Percentiles rank a stretch among this genome's conserved stretches.
Evolutionary conservation across 352 stramenopile species (phyloP).

Genomic region (Phytophthora litchii): DNA sequence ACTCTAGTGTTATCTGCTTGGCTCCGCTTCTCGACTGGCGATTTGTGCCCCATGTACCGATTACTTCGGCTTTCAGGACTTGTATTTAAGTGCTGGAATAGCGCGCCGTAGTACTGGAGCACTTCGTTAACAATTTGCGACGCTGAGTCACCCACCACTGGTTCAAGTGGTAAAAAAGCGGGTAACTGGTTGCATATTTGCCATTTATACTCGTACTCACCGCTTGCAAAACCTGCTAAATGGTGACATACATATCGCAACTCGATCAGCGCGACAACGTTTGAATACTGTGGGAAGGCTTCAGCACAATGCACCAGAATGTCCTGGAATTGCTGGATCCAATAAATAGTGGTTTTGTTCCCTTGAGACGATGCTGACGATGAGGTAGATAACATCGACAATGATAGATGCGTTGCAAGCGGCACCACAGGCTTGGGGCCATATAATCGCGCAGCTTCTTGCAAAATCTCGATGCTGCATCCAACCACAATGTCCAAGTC

Average conservation of each 20-base stretch:
- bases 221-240: slow-evolving; percentile 65
- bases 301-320: slow-evolving; percentile 69
- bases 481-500: slow-evolving; percentile 67
- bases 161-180: slow-evolving; percentile 43
- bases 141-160: slow-evolving; percentile 61
- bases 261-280: slow-evolving; percentile 77
- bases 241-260: slow-evolving; percentile 86
- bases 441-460: slow-evolving; percentile 77
- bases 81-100: slow-evolving; percentile 70
- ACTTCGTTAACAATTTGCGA: slow-evolving; percentile 79
- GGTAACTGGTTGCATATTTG: slow-evolving; percentile 75
- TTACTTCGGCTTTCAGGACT: slow-evolving; percentile 51
- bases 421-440: slow-evolving; percentile 49
- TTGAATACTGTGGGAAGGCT: slow-evolving; percentile 68
- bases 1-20: slow-evolving; percentile 13
- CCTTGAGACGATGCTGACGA: slow-evolving; percentile 47
- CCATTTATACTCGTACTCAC: slow-evolving; percentile 72
- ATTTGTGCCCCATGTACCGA: slow-evolving; percentile 40
- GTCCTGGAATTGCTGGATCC: slow-evolving; percentile 82
- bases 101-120: slow-evolving; percentile 71
- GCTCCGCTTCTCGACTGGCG: slow-evolving; percentile 11
- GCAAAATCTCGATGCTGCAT: slow-evolving; percentile 71
- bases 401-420: slow-evolving; percentile 40
- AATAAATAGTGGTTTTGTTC: slow-evolving; percentile 70
- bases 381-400: slow-evolving; percentile 44